phyloP scores from a whole-genome alignment of 148 eudicot species.

The Dianthus caryophyllus region DNA sequence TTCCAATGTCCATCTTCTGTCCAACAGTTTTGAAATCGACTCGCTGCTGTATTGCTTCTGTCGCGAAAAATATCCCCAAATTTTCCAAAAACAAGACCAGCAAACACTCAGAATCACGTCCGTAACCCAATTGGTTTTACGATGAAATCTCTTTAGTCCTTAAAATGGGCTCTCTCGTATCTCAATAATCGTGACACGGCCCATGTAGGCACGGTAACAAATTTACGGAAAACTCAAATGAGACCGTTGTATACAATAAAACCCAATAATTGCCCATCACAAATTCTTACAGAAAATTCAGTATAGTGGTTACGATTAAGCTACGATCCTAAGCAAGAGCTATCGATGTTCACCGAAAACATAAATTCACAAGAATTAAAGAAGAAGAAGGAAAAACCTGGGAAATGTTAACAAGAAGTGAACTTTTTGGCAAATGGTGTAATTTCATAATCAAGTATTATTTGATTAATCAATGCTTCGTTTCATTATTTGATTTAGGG shows the following conservation, averaged over 20 bases:
- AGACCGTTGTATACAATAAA: too few species aligned
- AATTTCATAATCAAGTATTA: constrained; percentile 32
- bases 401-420: constrained; percentile 13
- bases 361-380: constrained; percentile 1
- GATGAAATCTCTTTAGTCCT: too few species aligned
- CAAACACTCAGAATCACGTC: not conserved
- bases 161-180: too few species aligned
- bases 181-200: too few species aligned
- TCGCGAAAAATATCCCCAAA: constrained; percentile 33
- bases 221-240: too few species aligned
- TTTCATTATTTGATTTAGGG: not conserved
- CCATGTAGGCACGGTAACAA: too few species aligned
- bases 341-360: not conserved
- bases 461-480: not conserved
- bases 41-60: constrained; percentile 31
- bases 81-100: constrained; percentile 8
- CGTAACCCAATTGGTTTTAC: too few species aligned
- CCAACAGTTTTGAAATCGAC: constrained; percentile 44
- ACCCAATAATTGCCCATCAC: too few species aligned
- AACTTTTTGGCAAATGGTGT: constrained; percentile 31
- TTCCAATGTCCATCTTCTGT: constrained; percentile 68
- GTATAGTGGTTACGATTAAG: too few species aligned
- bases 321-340: too few species aligned
- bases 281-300: too few species aligned
- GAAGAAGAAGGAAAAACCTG: constrained; percentile 37